These are phyloP conservation scores for Aspergillus sp. DNA, from an alignment of 2,329 filamentous ascomycete genomes.

Conservation along the genomic window DNA sequence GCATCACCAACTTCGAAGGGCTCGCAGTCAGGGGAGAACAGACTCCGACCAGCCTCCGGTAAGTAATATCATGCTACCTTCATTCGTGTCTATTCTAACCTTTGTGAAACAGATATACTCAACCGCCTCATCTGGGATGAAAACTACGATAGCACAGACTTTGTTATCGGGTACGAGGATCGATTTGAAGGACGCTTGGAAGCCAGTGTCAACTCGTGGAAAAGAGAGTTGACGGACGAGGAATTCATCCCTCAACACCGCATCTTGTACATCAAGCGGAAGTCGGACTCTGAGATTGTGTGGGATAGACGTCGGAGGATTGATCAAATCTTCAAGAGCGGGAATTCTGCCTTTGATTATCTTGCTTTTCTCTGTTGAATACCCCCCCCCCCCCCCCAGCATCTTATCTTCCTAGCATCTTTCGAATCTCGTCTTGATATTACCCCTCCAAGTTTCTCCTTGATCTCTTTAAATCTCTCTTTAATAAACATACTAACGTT, in stretches of 20 bases:
- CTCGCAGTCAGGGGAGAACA: constrained; percentile 14
- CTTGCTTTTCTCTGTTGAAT: constrained; percentile 27
- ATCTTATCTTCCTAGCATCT: too few relatives aligned
- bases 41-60: constrained; percentile 16
- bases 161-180: constrained; percentile 55
- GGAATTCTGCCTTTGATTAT: constrained; percentile 34
- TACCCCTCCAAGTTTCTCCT: too few relatives aligned
- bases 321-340: constrained; percentile 50
- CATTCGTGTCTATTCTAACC: background rate
- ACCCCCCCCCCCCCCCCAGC: too few relatives aligned
- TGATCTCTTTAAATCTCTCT: too few relatives aligned
- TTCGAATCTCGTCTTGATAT: too few relatives aligned
- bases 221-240: constrained; percentile 54
- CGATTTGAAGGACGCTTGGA: constrained; percentile 53
- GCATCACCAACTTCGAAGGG: background rate
- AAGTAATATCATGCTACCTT: background rate
- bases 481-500: too few relatives aligned
- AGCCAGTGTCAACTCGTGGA: constrained; percentile 51
- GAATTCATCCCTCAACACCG: constrained; percentile 59
- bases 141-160: constrained; percentile 44
- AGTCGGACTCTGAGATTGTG: constrained; percentile 40
- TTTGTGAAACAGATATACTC: constrained; percentile 40
- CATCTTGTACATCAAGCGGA: constrained; percentile 51
- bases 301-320: constrained; percentile 53
- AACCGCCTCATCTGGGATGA: constrained; percentile 53